These are phyloP conservation scores for Trametes pubescens DNA, from an alignment of 1,284 basidiomycete genomes.

Conservation along the genomic window DNA sequence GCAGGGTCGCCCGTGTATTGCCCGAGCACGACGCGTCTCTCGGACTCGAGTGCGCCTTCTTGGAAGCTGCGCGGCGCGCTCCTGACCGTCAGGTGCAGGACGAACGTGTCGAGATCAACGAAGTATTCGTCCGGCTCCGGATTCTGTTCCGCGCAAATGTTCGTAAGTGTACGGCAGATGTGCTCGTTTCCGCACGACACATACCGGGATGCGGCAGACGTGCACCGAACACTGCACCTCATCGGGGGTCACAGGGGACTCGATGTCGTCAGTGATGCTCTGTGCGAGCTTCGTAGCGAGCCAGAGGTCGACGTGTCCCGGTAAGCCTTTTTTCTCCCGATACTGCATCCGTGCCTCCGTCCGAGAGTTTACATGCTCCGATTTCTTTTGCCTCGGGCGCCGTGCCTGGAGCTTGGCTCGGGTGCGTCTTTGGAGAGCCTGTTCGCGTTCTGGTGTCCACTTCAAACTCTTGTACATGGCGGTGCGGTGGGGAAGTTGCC, in stretches of 20 bases:
- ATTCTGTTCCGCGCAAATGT: conserved; percentile 16
- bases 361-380: background rate
- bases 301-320: conserved; percentile 32
- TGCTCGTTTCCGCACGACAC: background rate
- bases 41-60: conserved; percentile 10
- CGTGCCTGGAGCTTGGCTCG: background rate
- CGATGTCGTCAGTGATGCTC: background rate
- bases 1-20: conserved; percentile 27
- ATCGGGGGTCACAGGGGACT: conserved; percentile 15
- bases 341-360: conserved; percentile 12
- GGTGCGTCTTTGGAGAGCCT: background rate
- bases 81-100: conserved; percentile 31
- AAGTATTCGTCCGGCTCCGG: conserved; percentile 28
- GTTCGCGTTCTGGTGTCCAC: background rate
- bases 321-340: conserved; percentile 25
- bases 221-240: conserved; percentile 32
- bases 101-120: conserved; percentile 30
- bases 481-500: background rate
- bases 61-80: conserved; percentile 9
- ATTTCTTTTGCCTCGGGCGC: conserved; percentile 11
- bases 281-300: conserved; percentile 24
- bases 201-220: conserved; percentile 29
- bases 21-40: conserved; percentile 26
- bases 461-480: background rate
- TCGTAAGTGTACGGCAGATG: background rate